Evolutionary conservation across 2,329 filamentous ascomycete genomes (phyloP).

Genomic region (Colletotrichum horii): DNA sequence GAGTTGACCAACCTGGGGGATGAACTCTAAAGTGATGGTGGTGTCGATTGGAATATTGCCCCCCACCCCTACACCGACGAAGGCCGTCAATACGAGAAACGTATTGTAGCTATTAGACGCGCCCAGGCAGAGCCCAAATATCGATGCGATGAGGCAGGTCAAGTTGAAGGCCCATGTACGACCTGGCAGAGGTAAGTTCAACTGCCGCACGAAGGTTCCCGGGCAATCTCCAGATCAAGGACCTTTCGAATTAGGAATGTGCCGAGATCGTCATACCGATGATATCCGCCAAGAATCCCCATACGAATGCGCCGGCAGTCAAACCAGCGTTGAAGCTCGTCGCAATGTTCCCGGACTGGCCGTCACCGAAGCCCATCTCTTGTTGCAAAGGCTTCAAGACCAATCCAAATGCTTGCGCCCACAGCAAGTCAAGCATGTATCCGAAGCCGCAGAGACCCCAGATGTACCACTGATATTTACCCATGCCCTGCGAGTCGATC

Average conservation of each 20-base stretch:
- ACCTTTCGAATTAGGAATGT: background rate
- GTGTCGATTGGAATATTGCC: conserved; percentile 63
- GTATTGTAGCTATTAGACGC: conserved; percentile 53
- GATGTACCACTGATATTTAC: conserved; percentile 56
- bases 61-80: conserved; percentile 57
- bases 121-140: conserved; percentile 59
- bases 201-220: background rate
- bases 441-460: conserved; percentile 60
- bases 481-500: conserved; percentile 58
- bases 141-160: conserved; percentile 57
- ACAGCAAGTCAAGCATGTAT: conserved; percentile 60
- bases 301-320: conserved; percentile 59
- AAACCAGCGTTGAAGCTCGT: conserved; percentile 59
- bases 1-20: conserved; percentile 44
- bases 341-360: conserved; percentile 50
- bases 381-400: conserved; percentile 59
- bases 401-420: conserved; percentile 63
- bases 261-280: conserved; percentile 30
- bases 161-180: conserved; percentile 63
- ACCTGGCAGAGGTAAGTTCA: conserved; percentile 27
- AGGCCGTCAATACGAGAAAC: conserved; percentile 58
- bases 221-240: background rate
- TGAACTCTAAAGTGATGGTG: conserved; percentile 60
- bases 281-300: conserved; percentile 61
- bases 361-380: conserved; percentile 55